Evolutionary conservation across 441 rosid genomes (phyloP).

Genomic region (Sinapis alba): DNA sequence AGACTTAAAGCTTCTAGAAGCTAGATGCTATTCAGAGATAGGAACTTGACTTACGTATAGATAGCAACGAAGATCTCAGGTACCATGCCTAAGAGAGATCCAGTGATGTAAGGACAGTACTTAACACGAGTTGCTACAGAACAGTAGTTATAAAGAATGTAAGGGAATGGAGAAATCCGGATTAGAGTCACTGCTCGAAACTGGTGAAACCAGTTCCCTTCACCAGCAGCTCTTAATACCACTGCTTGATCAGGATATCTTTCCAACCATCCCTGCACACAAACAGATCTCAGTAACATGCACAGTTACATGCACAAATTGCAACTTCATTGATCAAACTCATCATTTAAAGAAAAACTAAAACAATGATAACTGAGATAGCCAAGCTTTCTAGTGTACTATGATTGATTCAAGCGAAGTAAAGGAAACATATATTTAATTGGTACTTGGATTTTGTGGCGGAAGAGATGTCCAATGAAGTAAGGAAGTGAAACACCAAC

Average conservation of each 20-base stretch:
- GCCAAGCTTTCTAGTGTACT: neutral
- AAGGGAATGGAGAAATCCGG: slow-evolving; percentile 95
- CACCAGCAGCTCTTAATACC: slow-evolving; percentile 85
- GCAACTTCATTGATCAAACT: slow-evolving; percentile 10
- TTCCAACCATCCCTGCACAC: slow-evolving; percentile 80
- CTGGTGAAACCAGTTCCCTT: slow-evolving; percentile 94
- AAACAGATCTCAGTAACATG: neutral
- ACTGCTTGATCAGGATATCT: slow-evolving; percentile 89
- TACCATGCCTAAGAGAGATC: slow-evolving; percentile 88
- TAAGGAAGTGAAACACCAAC: slow-evolving; percentile 55
- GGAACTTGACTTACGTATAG: slow-evolving; percentile 61
- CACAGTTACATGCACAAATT: slow-evolving; percentile 3
- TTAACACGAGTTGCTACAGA: slow-evolving; percentile 77
- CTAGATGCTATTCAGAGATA: neutral
- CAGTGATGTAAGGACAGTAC: slow-evolving; percentile 86
- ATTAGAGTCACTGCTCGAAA: slow-evolving; percentile 85
- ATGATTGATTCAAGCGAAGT: neutral
- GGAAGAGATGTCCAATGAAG: slow-evolving; percentile 49
- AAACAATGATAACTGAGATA: neutral
- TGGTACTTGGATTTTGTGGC: slow-evolving; percentile 33
- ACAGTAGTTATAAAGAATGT: slow-evolving; percentile 95
- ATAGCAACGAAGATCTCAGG: slow-evolving; percentile 91
- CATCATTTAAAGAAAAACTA: neutral
- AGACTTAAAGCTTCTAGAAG: neutral
- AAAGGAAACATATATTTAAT: neutral